A percentile compares a stretch with the other conserved stretches of the same genome.
Conservation (phyloP, 257 asterid species). For the Solanum microdontum region DNA sequence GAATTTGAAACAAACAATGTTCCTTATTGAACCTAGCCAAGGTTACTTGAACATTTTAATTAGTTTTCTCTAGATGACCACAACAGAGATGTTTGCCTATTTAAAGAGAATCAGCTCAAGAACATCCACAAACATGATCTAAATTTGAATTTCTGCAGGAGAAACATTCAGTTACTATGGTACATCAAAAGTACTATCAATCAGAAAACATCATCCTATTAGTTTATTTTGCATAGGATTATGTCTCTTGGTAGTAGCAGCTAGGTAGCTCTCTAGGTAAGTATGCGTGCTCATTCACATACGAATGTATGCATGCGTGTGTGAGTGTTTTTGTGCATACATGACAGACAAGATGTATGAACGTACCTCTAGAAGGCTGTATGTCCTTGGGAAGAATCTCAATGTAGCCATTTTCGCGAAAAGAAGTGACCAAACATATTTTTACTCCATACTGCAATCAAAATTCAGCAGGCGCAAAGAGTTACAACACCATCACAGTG, state of each 20-base stretch:
- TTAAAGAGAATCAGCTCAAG: not conserved
- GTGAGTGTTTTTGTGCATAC: not conserved
- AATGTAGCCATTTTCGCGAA: constrained; percentile 66
- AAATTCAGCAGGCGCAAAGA: not conserved
- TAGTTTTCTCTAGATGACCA: not conserved
- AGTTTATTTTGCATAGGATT: not conserved
- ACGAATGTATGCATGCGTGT: not conserved
- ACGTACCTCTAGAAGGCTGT: constrained; percentile 60
- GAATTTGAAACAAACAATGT: not conserved
- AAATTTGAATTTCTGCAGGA: not conserved
- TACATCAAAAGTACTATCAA: not conserved
- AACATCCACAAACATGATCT: not conserved
- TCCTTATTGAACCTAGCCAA: not conserved
- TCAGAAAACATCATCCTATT: not conserved
- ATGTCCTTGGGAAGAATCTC: constrained; percentile 75
- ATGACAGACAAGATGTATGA: not conserved
- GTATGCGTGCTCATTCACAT: not conserved
- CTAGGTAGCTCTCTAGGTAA: not conserved
- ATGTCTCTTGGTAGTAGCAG: not conserved
- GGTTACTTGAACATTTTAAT: not conserved
- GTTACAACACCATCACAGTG: not conserved
- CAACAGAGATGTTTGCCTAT: not conserved
- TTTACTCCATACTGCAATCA: constrained; percentile 61
- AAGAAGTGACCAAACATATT: constrained; percentile 81
- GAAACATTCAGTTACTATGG: not conserved